These are phyloP conservation scores for Hygrophorus russula DNA, from an alignment of 768 basidiomycete species.

Conservation along the genomic window DNA sequence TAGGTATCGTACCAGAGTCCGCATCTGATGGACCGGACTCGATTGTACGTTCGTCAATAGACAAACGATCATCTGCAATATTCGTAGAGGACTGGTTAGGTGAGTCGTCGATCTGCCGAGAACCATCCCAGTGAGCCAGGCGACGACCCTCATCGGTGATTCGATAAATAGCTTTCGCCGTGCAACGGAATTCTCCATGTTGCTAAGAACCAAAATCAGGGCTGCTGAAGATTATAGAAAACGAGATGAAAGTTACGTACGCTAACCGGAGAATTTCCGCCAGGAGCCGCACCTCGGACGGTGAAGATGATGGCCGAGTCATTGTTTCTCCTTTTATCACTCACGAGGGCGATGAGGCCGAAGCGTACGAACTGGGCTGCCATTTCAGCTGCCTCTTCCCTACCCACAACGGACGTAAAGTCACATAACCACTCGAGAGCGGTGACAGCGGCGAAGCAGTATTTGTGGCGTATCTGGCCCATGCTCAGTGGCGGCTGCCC, in stretches of 20 bases:
- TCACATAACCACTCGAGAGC: slow-evolving; percentile 97
- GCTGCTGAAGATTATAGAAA: slow-evolving; percentile 6
- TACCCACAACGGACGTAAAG: slow-evolving; percentile 89
- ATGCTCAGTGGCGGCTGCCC: slow-evolving; percentile 41
- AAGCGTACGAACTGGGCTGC: slow-evolving; percentile 96
- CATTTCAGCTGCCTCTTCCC: slow-evolving; percentile 97
- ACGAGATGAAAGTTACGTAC: slow-evolving; percentile 30
- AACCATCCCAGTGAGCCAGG: slow-evolving; percentile 73
- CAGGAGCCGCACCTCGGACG: slow-evolving; percentile 70
- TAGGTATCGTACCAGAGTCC: slow-evolving; percentile 19
- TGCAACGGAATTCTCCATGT: slow-evolving; percentile 94
- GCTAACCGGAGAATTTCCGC: slow-evolving; percentile 63
- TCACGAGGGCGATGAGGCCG: slow-evolving; percentile 79
- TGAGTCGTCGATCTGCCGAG: slow-evolving; percentile 36
- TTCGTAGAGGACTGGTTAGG: slow-evolving; percentile 58
- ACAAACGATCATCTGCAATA: slow-evolving; percentile 45
- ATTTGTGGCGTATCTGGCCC: slow-evolving; percentile 38
- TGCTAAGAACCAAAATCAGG: slow-evolving; percentile 35
- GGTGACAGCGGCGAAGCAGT: slow-evolving; percentile 77
- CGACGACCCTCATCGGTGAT: slow-evolving; percentile 87
- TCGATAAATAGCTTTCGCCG: slow-evolving; percentile 89
- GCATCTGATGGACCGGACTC: slow-evolving; percentile 18
- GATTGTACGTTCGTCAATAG: slow-evolving; percentile 32
- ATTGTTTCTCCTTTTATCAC: slow-evolving; percentile 84
- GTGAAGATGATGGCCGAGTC: slow-evolving; percentile 92